A percentile compares a stretch with the other conserved stretches of the same genome.
phyloP scores from a whole-genome alignment of 2,329 filamentous ascomycete genomes.

The Fusarium aywerte region DNA sequence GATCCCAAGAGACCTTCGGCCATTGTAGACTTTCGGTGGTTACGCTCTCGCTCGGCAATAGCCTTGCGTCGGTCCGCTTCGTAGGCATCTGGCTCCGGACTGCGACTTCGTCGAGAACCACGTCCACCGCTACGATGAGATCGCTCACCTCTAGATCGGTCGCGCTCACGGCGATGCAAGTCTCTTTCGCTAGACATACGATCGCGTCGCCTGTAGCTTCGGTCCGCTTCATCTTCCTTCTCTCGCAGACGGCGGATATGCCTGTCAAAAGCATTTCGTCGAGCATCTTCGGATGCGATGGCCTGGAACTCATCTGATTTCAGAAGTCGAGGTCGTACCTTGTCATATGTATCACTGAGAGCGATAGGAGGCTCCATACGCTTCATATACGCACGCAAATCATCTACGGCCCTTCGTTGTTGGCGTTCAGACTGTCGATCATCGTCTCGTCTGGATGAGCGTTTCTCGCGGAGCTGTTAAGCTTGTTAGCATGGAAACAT shows the following conservation, averaged over 20 bases:
- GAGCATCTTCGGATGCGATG: constrained; percentile 83
- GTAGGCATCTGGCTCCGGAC: constrained; percentile 92
- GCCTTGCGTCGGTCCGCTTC: constrained; percentile 95
- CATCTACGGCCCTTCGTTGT: constrained; percentile 85
- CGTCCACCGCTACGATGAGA: constrained; percentile 69
- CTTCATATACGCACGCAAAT: constrained; percentile 86
- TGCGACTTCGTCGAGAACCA: constrained; percentile 76
- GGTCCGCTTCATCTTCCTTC: constrained; percentile 85
- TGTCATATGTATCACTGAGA: constrained; percentile 85
- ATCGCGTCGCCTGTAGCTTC: constrained; percentile 68
- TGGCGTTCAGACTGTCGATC: constrained; percentile 87
- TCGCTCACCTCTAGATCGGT: constrained; percentile 68
- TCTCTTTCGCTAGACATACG: constrained; percentile 64
- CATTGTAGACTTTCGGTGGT: constrained; percentile 83
- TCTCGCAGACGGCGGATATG: constrained; percentile 90
- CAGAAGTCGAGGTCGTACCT: constrained; percentile 81
- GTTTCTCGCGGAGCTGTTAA: constrained; percentile 81
- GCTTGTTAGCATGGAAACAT: constrained; percentile 5
- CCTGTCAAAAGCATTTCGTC: constrained; percentile 89
- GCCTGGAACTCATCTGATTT: constrained; percentile 86
- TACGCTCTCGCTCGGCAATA: constrained; percentile 91
- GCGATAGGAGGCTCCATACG: constrained; percentile 86
- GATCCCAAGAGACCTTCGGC: constrained; percentile 69
- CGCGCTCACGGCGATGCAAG: constrained; percentile 70
- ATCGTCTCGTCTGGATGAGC: constrained; percentile 80